These are phyloP conservation scores for Combretum micranthum DNA, from an alignment of 345 rosid species.

Conservation along the genomic window DNA sequence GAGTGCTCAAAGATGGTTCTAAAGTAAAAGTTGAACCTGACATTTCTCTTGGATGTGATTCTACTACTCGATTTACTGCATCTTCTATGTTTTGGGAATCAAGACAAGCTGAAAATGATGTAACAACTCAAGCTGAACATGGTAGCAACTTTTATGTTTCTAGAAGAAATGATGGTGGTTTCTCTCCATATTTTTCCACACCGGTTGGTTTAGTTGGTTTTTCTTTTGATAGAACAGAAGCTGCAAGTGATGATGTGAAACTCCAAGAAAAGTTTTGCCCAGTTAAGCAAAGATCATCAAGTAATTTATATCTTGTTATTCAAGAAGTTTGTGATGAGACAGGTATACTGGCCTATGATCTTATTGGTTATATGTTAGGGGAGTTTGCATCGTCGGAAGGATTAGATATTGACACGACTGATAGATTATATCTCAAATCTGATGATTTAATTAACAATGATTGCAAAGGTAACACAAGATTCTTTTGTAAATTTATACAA, in stretches of 20 bases:
- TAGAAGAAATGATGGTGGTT: slow-evolving; percentile 1
- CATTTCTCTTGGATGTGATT: slow-evolving; percentile 11
- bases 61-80: slow-evolving; percentile 19
- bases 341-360: slow-evolving; percentile 59
- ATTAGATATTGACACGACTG: slow-evolving; percentile 23
- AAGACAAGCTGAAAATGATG: slow-evolving; percentile 11
- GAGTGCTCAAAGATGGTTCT: background rate
- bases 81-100: slow-evolving; percentile 16
- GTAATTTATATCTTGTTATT: slow-evolving; percentile 53
- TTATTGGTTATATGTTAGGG: slow-evolving; percentile 51
- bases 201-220: slow-evolving; percentile 2
- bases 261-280: slow-evolving; percentile 16
- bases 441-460: slow-evolving; percentile 27
- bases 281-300: background rate
- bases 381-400: slow-evolving; percentile 38
- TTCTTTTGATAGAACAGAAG: slow-evolving; percentile 19
- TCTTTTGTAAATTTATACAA: too few relatives aligned
- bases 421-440: slow-evolving; percentile 42
- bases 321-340: slow-evolving; percentile 74
- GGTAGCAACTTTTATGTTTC: slow-evolving; percentile 9
- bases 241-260: slow-evolving; percentile 14
- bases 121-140: slow-evolving; percentile 15
- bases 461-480: slow-evolving; percentile 29
- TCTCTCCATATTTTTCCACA: slow-evolving; percentile 1
- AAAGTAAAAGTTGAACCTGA: slow-evolving; percentile 11